Conservation (phyloP, 2,329 filamentous ascomycete species). For the Aspergillus persii region DNA sequence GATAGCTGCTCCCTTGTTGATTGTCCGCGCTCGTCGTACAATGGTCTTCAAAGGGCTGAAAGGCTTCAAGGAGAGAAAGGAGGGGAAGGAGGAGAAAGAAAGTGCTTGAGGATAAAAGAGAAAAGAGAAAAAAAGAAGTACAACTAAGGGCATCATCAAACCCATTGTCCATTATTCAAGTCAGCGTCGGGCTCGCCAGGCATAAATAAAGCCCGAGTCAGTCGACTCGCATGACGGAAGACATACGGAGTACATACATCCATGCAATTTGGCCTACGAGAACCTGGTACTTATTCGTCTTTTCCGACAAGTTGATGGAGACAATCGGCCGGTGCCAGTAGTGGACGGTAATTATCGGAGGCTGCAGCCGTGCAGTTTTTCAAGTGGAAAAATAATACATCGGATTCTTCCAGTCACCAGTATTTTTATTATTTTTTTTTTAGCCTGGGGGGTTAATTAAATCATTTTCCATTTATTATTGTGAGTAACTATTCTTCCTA, state of each 20-base stretch:
- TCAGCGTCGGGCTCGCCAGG: not conserved
- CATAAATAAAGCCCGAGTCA: not conserved
- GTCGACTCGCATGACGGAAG: not conserved
- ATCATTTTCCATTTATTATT: not conserved
- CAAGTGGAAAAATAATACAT: not conserved
- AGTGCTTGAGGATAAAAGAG: too few relatives aligned
- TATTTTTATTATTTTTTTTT: not conserved
- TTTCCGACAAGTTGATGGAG: not conserved
- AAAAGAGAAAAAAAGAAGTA: not conserved
- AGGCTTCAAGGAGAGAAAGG: not conserved
- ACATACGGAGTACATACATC: too few relatives aligned
- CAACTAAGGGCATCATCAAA: not conserved
- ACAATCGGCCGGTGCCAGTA: not conserved
- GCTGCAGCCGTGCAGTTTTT: not conserved
- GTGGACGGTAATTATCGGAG: not conserved
- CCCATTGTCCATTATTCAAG: not conserved
- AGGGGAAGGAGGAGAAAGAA: not conserved
- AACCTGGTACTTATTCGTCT: too few relatives aligned
- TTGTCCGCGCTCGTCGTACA: not conserved
- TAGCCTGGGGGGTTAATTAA: not conserved
- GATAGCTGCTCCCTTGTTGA: not conserved
- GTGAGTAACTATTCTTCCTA: constrained; percentile 10
- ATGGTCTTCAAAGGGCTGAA: not conserved
- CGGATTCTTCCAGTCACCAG: too few relatives aligned
- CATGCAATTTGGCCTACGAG: too few relatives aligned